Base-by-base conservation (phyloP, 768 basidiomycete species). In the Pulveroboletus sp. region DNA sequence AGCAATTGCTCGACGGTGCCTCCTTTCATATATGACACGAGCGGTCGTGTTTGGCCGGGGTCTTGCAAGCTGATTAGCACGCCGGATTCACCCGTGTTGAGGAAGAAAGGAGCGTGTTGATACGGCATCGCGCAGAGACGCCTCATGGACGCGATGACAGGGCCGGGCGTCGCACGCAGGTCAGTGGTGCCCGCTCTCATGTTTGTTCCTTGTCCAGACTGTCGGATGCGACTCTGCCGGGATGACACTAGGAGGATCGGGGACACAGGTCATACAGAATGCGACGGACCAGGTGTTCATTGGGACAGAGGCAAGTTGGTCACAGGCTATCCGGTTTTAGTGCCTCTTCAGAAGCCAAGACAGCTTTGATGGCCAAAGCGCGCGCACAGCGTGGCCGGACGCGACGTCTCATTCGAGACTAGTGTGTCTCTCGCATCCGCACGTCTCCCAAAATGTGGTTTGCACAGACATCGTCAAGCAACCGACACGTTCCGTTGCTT, bases 161-260 rank as follows among this genome's bases (percentile, higher is more conserved):
- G 18, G 14, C 26, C 36, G 7, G 7, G 36, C 27, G 15, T 56
- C 55, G 30, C 58, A 60, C 51, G 46, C 26, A 50, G 58, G 59
- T 43, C 50, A 40, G 43, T 40, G 1, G 33, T 46, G 46, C 12
- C 58, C 58, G 50, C 17, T 40, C n/a, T 17, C 17, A 8, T 21
- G 33, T 12, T 18, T 8, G 11, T 10, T 32, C 11, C 4, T 12
- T 12, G 11, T 32, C 11, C 10, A 10, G 31, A 21, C 21, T 21
- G 21, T 21, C 21, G 21, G 21, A 3, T 21, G 31, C 9, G 31
- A 10, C 10, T 9, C 3, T 32, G 31, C 31, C 11, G 11, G 26
- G 40, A 18, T 39, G 42, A 21, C 26, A 4, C 10, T 32, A 33
- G 31, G n/a, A 17, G n/a, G 7, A 11, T 39, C 40, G 30, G 45